Evolutionary conservation across 768 basidiomycete species (phyloP), one percentile per base, ranked within the genome.

Genomic region (Lactifluus pinguis): DNA sequence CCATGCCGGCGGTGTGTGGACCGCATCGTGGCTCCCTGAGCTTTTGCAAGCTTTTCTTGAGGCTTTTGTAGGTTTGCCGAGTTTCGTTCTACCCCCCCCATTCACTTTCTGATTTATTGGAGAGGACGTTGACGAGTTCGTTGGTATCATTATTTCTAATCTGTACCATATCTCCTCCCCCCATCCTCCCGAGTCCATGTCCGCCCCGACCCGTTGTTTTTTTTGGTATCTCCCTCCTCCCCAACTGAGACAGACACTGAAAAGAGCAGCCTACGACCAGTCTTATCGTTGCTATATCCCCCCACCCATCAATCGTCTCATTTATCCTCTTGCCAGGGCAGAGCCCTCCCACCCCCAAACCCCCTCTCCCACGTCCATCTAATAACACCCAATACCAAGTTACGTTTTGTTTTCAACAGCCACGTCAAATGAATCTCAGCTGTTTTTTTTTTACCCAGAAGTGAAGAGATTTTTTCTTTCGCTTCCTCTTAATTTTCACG

Each of bases 81-180:
- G 9, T 21, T 38, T 39, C 39, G 38, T 56, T 45, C 52, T 42
- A 52, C 29, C 53, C 49, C 53, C 49, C 48, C 25, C 25, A 14
- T 15, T 10, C 14, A 1, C 6, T 39, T 30, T 39, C 45, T 49
- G 36, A 49, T 17, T 39, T 49, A 49, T 48, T 36, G 54, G n/a
- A 34, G n/a, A 34, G 25, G 25, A 25, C 11, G 41, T 57, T 55
- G 39, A 60, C 39, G 48, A 60, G 32, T 49, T 25, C 49, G 59
- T 55, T 44, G 53, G 48, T 60, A 60, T 60, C 59, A 60, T 60
- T 60, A 60, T 60, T 55, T 53, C 17, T 59, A 39, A 25, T 57
- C 19, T 60, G 53, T 49, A 49, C 38, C 38, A 60, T 44, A 30
- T 50, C 38, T 42, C n/a, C 9, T 11, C 29, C 17, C 21, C 14